Evolutionary conservation across 768 basidiomycete species (phyloP).

Genomic region (Panellus pusillus): DNA sequence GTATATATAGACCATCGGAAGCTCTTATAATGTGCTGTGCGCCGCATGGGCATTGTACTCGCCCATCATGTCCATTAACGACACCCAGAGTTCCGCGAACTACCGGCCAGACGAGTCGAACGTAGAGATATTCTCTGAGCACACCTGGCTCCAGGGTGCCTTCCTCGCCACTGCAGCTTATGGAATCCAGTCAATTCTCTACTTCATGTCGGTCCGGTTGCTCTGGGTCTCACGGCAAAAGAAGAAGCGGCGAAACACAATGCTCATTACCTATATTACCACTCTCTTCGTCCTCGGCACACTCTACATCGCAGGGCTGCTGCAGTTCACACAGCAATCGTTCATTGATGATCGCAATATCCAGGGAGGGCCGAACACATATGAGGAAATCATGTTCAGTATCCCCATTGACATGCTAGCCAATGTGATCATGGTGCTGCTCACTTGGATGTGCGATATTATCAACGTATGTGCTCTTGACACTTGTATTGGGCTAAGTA

Average conservation of each 20-base stretch:
- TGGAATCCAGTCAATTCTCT: slow-evolving; percentile 13
- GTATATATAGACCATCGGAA: too few relatives aligned
- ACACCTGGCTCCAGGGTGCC: slow-evolving; percentile 21
- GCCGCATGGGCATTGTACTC: too few relatives aligned
- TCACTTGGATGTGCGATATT: slow-evolving; percentile 23
- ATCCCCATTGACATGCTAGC: slow-evolving; percentile 18
- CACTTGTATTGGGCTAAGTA: not conserved
- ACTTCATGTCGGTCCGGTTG: slow-evolving; percentile 1
- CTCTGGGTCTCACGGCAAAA: slow-evolving; percentile 2
- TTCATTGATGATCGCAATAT: slow-evolving; percentile 34
- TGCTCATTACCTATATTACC: slow-evolving; percentile 3
- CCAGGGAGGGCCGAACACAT: slow-evolving; percentile 31
- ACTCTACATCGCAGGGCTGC: slow-evolving; percentile 18
- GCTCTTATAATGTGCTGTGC: too few relatives aligned
- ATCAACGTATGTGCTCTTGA: slow-evolving; percentile 17
- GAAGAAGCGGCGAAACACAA: not conserved
- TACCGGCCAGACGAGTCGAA: not conserved
- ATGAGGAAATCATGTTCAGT: slow-evolving; percentile 21
- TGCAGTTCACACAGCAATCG: slow-evolving; percentile 25
- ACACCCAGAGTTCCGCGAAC: too few relatives aligned
- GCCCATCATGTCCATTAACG: too few relatives aligned
- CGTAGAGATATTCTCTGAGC: slow-evolving; percentile 13
- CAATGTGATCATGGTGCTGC: slow-evolving; percentile 21
- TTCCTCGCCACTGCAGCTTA: slow-evolving; percentile 14
- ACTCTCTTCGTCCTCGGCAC: slow-evolving; percentile 18